A percentile compares a stretch with the other conserved stretches of the same genome.
Conservation (phyloP, 345 rosid genomes). For the Mallotus nudiflorus region DNA sequence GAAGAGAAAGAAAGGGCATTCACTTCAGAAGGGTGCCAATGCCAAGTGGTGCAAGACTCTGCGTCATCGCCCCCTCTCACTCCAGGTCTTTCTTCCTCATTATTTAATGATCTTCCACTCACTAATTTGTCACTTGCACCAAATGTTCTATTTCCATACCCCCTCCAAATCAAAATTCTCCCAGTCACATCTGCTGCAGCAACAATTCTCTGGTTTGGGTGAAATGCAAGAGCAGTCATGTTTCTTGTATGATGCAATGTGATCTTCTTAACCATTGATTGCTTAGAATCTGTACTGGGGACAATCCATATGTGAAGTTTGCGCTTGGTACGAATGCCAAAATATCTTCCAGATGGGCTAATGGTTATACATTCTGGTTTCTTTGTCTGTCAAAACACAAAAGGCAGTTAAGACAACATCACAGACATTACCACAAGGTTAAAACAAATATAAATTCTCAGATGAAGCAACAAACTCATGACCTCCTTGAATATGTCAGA, state of each 20-base stretch:
- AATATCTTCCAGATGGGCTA: conserved; percentile 61
- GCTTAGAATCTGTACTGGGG: conserved; percentile 50
- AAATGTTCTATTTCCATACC: conserved; percentile 62
- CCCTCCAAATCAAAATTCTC: conserved; percentile 90
- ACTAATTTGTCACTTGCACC: conserved; percentile 25
- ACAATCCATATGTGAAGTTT: conserved; percentile 75
- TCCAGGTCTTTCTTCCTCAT: conserved; percentile 78
- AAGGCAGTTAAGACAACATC: conserved; percentile 3
- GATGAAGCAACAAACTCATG: neutral
- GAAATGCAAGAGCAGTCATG: conserved; percentile 71
- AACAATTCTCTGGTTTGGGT: conserved; percentile 71
- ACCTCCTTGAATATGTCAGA: neutral
- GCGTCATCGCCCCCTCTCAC: conserved; percentile 92
- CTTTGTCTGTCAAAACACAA: conserved; percentile 47
- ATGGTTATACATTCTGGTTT: conserved; percentile 56
- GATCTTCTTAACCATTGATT: conserved; percentile 48
- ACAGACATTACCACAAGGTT: neutral
- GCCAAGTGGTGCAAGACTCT: conserved; percentile 92
- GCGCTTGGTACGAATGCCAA: conserved; percentile 56
- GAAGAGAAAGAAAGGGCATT: conserved; percentile 75
- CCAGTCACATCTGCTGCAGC: conserved; percentile 94
- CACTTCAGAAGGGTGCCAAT: conserved; percentile 80
- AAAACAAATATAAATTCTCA: too few relatives aligned
- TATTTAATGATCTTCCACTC: conserved; percentile 27
- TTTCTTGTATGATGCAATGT: conserved; percentile 78